phyloP scores from a whole-genome alignment of 2,329 filamentous ascomycete genomes.

The Trichoderma simmonsii region DNA sequence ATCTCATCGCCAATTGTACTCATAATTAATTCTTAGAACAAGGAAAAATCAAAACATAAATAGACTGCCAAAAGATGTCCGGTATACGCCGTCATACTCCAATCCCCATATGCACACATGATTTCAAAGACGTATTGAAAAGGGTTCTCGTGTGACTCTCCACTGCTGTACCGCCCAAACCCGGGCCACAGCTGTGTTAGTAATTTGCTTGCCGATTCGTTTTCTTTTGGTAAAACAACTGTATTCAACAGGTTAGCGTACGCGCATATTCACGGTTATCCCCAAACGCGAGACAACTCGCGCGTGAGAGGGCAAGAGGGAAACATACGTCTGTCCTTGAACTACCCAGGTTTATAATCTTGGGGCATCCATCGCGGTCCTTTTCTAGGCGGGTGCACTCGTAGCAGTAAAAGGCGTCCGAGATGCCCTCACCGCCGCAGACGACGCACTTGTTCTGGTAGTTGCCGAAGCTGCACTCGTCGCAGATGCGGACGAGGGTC shows the following conservation, averaged over 20 bases:
- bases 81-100: constrained; percentile 17
- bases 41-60: not conserved
- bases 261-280: too few relatives aligned
- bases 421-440: constrained; percentile 96
- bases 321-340: constrained; percentile 81
- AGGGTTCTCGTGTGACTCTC: constrained; percentile 8
- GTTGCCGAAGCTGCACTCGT: constrained; percentile 99
- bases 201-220: constrained; percentile 58
- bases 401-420: constrained; percentile 98
- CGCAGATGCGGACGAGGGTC: constrained; percentile 95
- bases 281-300: not conserved
- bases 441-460: constrained; percentile 99
- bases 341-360: constrained; percentile 98
- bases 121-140: constrained; percentile 15
- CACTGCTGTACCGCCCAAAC: constrained; percentile 38
- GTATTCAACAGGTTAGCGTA: constrained; percentile 15
- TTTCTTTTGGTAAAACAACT: constrained; percentile 66
- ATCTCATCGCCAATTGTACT: not conserved
- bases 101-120: not conserved
- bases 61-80: not conserved
- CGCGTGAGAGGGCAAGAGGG: not conserved
- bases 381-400: constrained; percentile 97
- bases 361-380: constrained; percentile 94
- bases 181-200: constrained; percentile 49
- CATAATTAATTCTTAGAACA: not conserved